Conservation (phyloP, 176 grass and related monocot genomes). For the Carex scoparia region DNA sequence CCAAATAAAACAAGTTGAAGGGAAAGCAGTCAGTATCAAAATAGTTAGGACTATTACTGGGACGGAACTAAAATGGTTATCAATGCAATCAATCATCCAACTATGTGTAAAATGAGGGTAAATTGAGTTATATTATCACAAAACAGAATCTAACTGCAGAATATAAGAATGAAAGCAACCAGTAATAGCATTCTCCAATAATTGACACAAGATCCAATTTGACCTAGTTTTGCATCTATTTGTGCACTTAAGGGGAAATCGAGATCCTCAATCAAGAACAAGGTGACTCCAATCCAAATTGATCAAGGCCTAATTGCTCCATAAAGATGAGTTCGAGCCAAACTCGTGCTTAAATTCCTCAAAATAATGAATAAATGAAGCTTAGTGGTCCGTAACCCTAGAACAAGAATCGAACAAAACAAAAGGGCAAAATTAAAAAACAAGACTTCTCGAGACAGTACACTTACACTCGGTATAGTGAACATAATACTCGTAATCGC, state of each 20-base stretch:
- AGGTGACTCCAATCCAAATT: background rate
- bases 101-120: background rate
- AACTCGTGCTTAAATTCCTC: background rate
- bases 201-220: background rate
- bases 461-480: conserved; percentile 93
- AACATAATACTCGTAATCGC: conserved; percentile 97
- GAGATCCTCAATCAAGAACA: background rate
- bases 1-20: background rate
- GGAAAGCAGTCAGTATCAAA: background rate
- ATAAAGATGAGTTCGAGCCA: background rate
- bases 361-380: background rate
- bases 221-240: background rate
- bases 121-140: background rate
- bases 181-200: background rate
- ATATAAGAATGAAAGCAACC: background rate
- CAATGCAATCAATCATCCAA: background rate
- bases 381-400: background rate
- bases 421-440: background rate
- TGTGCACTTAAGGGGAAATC: background rate
- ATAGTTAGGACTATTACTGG: background rate
- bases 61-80: background rate
- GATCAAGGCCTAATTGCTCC: background rate
- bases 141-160: background rate
- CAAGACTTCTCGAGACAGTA: background rate
- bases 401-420: conserved; percentile 30